A percentile compares a stretch with the other conserved stretches of the same genome.
These are phyloP conservation scores for Sophora flavescens DNA, from an alignment of 306 rosid species.

Conservation along the genomic window DNA sequence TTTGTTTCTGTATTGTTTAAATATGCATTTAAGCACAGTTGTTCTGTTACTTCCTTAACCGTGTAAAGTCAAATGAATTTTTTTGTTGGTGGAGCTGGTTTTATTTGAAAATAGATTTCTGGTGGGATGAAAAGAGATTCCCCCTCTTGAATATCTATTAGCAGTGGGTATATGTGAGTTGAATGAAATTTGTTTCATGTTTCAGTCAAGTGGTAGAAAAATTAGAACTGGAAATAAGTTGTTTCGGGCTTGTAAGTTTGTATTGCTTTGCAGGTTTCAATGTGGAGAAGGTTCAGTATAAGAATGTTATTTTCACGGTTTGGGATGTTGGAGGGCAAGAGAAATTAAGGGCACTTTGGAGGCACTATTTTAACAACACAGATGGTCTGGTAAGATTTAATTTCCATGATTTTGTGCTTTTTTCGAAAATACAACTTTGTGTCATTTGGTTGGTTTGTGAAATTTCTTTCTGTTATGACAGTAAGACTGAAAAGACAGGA, in stretches of 20 bases:
- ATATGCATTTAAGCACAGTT: slow-evolving; percentile 29
- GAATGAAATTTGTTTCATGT: neutral
- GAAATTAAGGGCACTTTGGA: slow-evolving; percentile 95
- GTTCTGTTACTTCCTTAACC: neutral
- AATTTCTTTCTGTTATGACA: slow-evolving; percentile 26
- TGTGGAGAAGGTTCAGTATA: slow-evolving; percentile 98
- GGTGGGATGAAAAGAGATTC: neutral
- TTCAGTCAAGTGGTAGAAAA: slow-evolving; percentile 5
- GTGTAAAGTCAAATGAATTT: neutral
- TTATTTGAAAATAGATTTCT: slow-evolving; percentile 31
- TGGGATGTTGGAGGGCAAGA: slow-evolving; percentile 99
- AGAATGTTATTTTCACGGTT: slow-evolving; percentile 96
- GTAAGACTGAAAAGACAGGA: neutral
- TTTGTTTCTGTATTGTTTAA: neutral
- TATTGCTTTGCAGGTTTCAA: slow-evolving; percentile 73
- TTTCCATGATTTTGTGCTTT: slow-evolving; percentile 33
- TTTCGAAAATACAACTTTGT: slow-evolving; percentile 15
- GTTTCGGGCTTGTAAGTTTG: slow-evolving; percentile 23
- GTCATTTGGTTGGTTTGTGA: slow-evolving; percentile 13
- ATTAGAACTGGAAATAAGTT: slow-evolving; percentile 27
- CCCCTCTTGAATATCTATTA: neutral
- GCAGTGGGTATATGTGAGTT: slow-evolving; percentile 33
- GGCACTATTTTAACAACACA: slow-evolving; percentile 98
- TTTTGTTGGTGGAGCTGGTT: slow-evolving; percentile 13
- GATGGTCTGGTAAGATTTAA: slow-evolving; percentile 82